Evolutionary conservation across 225 moss, liverwort and hornwort species (phyloP).

Genomic region (Marchantia polymorpha): DNA sequence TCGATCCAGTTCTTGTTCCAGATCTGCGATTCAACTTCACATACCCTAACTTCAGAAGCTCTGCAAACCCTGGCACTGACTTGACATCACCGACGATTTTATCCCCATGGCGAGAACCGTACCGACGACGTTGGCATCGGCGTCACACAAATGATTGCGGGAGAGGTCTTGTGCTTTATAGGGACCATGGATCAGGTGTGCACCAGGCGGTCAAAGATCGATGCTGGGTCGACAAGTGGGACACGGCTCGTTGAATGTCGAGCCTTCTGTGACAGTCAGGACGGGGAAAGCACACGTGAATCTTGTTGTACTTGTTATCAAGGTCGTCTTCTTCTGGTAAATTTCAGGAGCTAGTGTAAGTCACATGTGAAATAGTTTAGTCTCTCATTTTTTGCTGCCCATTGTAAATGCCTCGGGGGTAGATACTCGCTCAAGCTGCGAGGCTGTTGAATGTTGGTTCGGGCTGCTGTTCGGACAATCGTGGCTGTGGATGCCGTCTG

Average conservation of each 20-base stretch:
- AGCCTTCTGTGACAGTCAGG: not conserved
- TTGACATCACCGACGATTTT: not conserved
- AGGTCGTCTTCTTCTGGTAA: not conserved
- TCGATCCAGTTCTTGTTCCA: not conserved
- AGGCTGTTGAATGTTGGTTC: not conserved
- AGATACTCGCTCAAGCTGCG: not conserved
- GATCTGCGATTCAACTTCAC: not conserved
- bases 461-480: too few species aligned
- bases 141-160: not conserved
- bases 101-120: not conserved
- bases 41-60: not conserved
- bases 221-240: not conserved
- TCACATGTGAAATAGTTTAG: not conserved
- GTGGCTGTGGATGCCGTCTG: not conserved
- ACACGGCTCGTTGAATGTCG: not conserved
- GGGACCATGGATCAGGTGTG: not conserved
- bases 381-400: not conserved
- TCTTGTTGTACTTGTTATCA: not conserved
- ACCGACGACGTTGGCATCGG: not conserved
- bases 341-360: not conserved
- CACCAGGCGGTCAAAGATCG: not conserved
- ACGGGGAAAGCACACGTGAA: not conserved
- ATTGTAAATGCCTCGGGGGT: conserved; percentile 13
- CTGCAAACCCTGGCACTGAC: not conserved
- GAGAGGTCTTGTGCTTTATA: not conserved